Evolutionary conservation across 2,329 filamentous ascomycete species (phyloP), one percentile per base, ranked within the genome.

Genomic region (Nannizziopsis arthrosporioides): DNA sequence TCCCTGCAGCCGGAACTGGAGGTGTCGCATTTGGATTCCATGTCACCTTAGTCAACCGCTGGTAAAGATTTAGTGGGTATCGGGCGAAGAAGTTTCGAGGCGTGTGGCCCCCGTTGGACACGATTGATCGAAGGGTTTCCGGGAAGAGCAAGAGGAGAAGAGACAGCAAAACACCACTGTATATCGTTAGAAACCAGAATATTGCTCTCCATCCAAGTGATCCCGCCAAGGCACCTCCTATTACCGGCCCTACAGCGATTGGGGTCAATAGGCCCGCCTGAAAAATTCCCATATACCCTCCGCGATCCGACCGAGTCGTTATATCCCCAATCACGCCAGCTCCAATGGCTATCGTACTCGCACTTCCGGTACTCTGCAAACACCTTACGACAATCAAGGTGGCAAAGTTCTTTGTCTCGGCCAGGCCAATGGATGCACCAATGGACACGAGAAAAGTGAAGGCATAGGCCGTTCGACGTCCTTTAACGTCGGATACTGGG

Each of bases 31-130:
- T 44, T 1, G 53, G 34, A 36, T 50, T 35, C 12, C 27, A 49
- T 30, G 22, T 34, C 3, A 42, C 34, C 19, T 40, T 49, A 18
- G 83, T 81, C 45, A 87, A 80, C 55, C 78, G 82, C 68, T 94
- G 87, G 61, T 88, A 96, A 49, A 81, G 74, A 55, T 71, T 76
- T 56, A 94, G 81, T 3, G 90, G 90, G 80, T 90, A 95, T 57
- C 85, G 84, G 61, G 77, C 64, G 74, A 96, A 96, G 90, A 92
- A 98, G 61, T 75, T 42, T 9, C 19, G 30, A 30, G 19, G 34
- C 5, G 34, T 30, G 12, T 18, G 19, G 7, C 51, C 54, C 15
- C 63, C 66, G 52, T 69, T 65, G 2, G 53, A 62, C 19, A 68
- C 65, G 7, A 64, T 46, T 0, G 59, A 60, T 10, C 66, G 54